These are phyloP conservation scores for Hypoxylon lienhwacheense DNA, from an alignment of 495 filamentous ascomycete genomes.

Conservation along the genomic window DNA sequence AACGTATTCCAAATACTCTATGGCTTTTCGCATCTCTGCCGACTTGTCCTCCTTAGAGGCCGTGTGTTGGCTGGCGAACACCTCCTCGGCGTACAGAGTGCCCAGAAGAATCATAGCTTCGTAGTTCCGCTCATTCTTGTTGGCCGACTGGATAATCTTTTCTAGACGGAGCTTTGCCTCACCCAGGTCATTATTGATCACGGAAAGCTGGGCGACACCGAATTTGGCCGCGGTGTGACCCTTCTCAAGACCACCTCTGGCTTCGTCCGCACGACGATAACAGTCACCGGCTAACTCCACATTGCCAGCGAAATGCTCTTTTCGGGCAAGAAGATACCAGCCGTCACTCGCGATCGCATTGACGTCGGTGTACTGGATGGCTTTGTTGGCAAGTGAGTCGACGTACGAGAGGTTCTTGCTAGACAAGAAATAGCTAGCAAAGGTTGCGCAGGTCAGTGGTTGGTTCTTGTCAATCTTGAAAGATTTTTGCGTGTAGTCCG, in stretches of 20 bases:
- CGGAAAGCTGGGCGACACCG: slow-evolving; percentile 83
- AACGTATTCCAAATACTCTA: slow-evolving; percentile 76
- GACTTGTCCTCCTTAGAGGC: slow-evolving; percentile 85
- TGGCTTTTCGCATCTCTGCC: slow-evolving; percentile 77
- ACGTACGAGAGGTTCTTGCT: slow-evolving; percentile 74
- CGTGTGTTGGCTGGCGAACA: slow-evolving; percentile 73
- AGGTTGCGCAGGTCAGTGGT: slow-evolving; percentile 85
- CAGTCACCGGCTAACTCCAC: slow-evolving; percentile 70
- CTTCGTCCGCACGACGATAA: slow-evolving; percentile 85
- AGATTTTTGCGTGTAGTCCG: slow-evolving; percentile 85
- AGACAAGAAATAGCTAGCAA: slow-evolving; percentile 84
- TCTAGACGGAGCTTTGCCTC: slow-evolving; percentile 92
- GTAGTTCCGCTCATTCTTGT: slow-evolving; percentile 62
- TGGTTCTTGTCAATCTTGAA: slow-evolving; percentile 95
- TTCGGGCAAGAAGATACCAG: slow-evolving; percentile 90
- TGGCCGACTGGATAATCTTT: slow-evolving; percentile 79
- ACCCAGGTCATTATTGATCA: slow-evolving; percentile 78
- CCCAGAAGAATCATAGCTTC: slow-evolving; percentile 90
- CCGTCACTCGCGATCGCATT: slow-evolving; percentile 94
- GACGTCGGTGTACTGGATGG: slow-evolving; percentile 92
- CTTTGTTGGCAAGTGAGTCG: slow-evolving; percentile 84
- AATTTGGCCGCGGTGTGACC: slow-evolving; percentile 93
- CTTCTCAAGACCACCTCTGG: slow-evolving; percentile 81
- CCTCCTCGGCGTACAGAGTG: slow-evolving; percentile 88
- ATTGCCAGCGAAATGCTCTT: slow-evolving; percentile 76